Conservation (phyloP, 2,329 filamentous ascomycete genomes). For the Zymoseptoria tritici region DNA sequence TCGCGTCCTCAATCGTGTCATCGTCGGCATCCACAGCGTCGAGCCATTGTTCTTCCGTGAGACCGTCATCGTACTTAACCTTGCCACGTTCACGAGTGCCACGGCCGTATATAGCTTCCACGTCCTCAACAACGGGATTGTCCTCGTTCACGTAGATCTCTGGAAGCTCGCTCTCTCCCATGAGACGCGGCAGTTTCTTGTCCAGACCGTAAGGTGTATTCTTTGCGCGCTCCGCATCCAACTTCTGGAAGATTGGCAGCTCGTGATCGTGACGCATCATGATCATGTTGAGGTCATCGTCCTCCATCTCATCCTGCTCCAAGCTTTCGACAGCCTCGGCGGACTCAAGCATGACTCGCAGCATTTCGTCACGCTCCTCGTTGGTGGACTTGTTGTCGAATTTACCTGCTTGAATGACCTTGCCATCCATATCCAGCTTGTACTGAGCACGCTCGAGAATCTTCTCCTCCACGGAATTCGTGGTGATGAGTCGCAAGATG, state of each 20-base stretch:
- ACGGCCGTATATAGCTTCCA: conserved; percentile 71
- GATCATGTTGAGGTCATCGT: conserved; percentile 92
- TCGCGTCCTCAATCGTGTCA: conserved; percentile 85
- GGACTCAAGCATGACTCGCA: conserved; percentile 85
- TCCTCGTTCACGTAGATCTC: conserved; percentile 90
- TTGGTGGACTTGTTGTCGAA: conserved; percentile 99
- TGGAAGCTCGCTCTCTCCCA: conserved; percentile 79
- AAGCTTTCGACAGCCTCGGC: conserved; percentile 61
- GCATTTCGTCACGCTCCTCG: conserved; percentile 93
- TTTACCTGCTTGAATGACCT: conserved; percentile 97
- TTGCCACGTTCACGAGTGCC: conserved; percentile 91
- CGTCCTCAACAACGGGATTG: conserved; percentile 70
- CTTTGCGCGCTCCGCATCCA: conserved; percentile 67
- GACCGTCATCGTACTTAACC: conserved; percentile 91
- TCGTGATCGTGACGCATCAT: conserved; percentile 84
- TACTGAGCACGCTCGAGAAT: conserved; percentile 93
- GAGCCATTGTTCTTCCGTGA: conserved; percentile 98
- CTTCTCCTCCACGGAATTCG: conserved; percentile 96
- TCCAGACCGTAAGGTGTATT: conserved; percentile 65
- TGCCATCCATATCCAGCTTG: conserved; percentile 99
- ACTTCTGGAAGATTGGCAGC: conserved; percentile 65
- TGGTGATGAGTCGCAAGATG: conserved; percentile 90
- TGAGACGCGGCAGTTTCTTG: conserved; percentile 67
- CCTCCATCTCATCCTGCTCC: conserved; percentile 96
- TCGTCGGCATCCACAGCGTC: conserved; percentile 97